These are phyloP conservation scores for Porphyrellus cyaneotinctus DNA, from an alignment of 768 basidiomycete species.

Conservation along the genomic window DNA sequence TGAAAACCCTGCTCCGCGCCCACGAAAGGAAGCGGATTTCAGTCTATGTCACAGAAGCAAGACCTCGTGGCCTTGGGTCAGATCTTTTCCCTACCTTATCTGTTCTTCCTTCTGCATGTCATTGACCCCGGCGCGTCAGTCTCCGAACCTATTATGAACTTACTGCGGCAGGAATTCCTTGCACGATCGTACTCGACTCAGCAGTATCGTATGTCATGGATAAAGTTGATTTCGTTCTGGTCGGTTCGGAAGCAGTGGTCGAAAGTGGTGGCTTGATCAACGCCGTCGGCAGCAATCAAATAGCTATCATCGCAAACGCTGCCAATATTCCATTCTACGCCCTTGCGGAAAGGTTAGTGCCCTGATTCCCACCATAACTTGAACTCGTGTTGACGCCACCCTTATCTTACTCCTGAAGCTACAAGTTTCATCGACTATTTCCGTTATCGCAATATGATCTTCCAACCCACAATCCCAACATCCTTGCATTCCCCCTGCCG, in stretches of 20 bases:
- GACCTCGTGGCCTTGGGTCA: conserved; percentile 85
- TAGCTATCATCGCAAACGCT: conserved; percentile 93
- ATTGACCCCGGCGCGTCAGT: conserved; percentile 39
- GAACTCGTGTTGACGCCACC: conserved; percentile 19
- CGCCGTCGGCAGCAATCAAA: conserved; percentile 93
- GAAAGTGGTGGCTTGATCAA: conserved; percentile 93
- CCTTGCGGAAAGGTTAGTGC: conserved; percentile 75
- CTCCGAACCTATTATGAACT: conserved; percentile 88
- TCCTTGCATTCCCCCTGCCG: conserved; percentile 63
- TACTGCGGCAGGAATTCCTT: conserved; percentile 87
- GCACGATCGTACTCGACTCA: conserved; percentile 91
- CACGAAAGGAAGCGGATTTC: conserved; percentile 91
- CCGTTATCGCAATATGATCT: conserved; percentile 89
- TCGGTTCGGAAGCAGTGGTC: conserved; percentile 97
- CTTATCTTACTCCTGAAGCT: conserved; percentile 47
- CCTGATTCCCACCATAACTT: conserved; percentile 18
- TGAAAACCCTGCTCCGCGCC: conserved; percentile 86
- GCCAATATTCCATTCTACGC: conserved; percentile 96
- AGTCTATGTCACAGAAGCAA: conserved; percentile 96
- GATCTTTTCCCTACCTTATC: conserved; percentile 25
- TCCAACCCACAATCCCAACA: conserved; percentile 71
- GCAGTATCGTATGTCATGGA: conserved; percentile 98
- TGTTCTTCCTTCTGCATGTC: conserved; percentile 3
- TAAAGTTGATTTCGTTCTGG: conserved; percentile 90
- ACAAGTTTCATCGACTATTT: conserved; percentile 96